phyloP scores from a whole-genome alignment of 2,329 filamentous ascomycete species.

The Arthroderma uncinatum region DNA sequence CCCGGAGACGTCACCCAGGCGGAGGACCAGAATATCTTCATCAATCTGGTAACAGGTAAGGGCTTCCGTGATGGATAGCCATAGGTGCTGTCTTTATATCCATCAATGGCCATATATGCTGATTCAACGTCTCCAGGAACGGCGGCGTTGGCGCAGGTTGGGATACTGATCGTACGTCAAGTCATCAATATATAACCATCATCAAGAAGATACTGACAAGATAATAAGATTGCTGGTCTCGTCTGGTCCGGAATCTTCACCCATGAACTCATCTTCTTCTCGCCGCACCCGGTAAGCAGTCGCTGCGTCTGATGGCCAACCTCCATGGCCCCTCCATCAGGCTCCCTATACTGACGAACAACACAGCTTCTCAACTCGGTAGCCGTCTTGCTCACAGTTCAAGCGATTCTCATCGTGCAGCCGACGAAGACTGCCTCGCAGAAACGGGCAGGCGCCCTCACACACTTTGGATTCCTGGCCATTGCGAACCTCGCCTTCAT shows the following conservation, averaged over 20 bases:
- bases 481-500: slow-evolving; percentile 39
- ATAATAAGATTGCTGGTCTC: slow-evolving; percentile 51
- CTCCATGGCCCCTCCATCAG: neutral
- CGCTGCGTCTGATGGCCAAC: neutral
- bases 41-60: slow-evolving; percentile 66
- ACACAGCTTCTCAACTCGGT: slow-evolving; percentile 45
- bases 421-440: slow-evolving; percentile 68
- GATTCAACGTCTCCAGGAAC: slow-evolving; percentile 49
- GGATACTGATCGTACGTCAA: slow-evolving; percentile 54
- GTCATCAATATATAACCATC: neutral
- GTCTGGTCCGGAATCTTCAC: slow-evolving; percentile 70
- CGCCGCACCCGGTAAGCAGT: slow-evolving; percentile 64
- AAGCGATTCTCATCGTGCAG: slow-evolving; percentile 76
- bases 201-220: neutral
- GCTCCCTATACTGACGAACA: neutral
- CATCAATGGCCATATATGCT: slow-evolving; percentile 1
- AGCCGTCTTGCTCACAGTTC: slow-evolving; percentile 62
- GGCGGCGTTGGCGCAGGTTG: slow-evolving; percentile 66
- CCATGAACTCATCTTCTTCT: slow-evolving; percentile 66
- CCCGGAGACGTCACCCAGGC: slow-evolving; percentile 63
- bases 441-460: slow-evolving; percentile 52
- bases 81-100: slow-evolving; percentile 9
- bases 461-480: slow-evolving; percentile 59
- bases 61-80: neutral
- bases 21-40: slow-evolving; percentile 50